phyloP scores from a whole-genome alignment of 768 basidiomycete species.

The Dioszegia crocea region DNA sequence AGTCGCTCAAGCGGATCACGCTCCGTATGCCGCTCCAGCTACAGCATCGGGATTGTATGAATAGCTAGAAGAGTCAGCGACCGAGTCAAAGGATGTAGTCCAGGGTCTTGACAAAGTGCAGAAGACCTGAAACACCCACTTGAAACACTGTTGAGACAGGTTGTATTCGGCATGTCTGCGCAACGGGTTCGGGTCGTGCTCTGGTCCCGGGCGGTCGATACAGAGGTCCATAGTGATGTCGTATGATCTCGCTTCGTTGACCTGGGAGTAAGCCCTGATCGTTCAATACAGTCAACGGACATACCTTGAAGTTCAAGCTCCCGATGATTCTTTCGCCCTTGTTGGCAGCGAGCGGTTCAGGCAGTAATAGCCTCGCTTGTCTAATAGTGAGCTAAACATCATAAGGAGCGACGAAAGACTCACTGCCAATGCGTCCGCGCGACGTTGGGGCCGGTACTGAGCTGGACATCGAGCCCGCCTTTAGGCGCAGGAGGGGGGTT shows the following conservation, averaged over 20 bases:
- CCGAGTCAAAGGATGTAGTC: neutral
- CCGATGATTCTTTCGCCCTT: slow-evolving; percentile 41
- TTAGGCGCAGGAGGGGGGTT: slow-evolving; percentile 35
- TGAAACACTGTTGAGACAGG: slow-evolving; percentile 46
- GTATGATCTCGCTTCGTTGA: slow-evolving; percentile 46
- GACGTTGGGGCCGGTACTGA: slow-evolving; percentile 45
- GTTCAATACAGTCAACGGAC: too few species aligned
- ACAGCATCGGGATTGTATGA: slow-evolving; percentile 39
- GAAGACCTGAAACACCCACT: slow-evolving; percentile 27
- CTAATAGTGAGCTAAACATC: slow-evolving; percentile 10
- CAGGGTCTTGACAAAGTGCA: too few species aligned
- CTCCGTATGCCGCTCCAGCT: neutral
- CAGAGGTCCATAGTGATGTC: slow-evolving; percentile 40
- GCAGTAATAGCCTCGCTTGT: slow-evolving; percentile 44
- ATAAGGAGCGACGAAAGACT: slow-evolving; percentile 6
- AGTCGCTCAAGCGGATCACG: too few species aligned
- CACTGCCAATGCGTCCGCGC: slow-evolving; percentile 50
- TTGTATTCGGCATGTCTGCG: slow-evolving; percentile 33
- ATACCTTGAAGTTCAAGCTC: slow-evolving; percentile 37
- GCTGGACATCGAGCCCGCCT: slow-evolving; percentile 35
- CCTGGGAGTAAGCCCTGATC: slow-evolving; percentile 5
- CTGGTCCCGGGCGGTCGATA: slow-evolving; percentile 37
- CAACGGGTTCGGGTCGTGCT: slow-evolving; percentile 26
- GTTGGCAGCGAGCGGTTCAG: slow-evolving; percentile 48
- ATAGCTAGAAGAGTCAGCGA: slow-evolving; percentile 8